Base-by-base conservation (phyloP, 2,329 filamentous ascomycete genomes). In the Colletotrichum sp. region DNA sequence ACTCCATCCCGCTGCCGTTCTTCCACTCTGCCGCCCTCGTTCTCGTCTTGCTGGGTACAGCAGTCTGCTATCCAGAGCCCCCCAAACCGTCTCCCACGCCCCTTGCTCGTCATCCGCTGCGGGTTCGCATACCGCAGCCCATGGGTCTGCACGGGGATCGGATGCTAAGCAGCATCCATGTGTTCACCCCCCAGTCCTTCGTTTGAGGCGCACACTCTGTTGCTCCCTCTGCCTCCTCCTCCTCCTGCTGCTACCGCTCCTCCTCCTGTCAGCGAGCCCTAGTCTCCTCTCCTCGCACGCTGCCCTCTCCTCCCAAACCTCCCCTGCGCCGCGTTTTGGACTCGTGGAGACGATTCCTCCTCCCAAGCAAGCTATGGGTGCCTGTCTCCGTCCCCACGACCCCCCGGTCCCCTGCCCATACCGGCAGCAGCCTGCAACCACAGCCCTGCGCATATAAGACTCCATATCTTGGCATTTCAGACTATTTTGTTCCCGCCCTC, bases 321-420 rank as follows among this genome's bases (percentile, higher is more conserved):
- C 78, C 81, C 84, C 80, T 82, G 82, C 83, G 75, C 80, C 80
- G 81, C 79, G 85, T 86, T 86, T 86, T 83, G 84, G 81, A 82
- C 83, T 80, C 83, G 82, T 85, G 84, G 84, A 81, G 85, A 83
- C 82, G 78, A 78, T 72, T 71, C 71, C 73, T 78, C 67, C 76
- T 78, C 75, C 69, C 38, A 52, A 75, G 77, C 69, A 67, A 28
- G n/a, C 55, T 73, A 67, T 75, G 72, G 73, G 66, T 77, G 73
- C 58, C 79, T 80, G 80, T 78, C 75, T 67, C 65, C 60, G 67
- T 77, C 67, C 73, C 67, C 69, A 69, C 77, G 67, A 77, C 77
- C 79, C 67, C 67, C 71, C 15, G 48, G 58, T 61, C n/a, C 76
- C 78, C 70, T 69, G 70, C 34, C 28, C 28, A 63, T 68, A 55